Evolutionary conservation across 257 asterid species (phyloP).

Genomic region (Mitragyna speciosa): DNA sequence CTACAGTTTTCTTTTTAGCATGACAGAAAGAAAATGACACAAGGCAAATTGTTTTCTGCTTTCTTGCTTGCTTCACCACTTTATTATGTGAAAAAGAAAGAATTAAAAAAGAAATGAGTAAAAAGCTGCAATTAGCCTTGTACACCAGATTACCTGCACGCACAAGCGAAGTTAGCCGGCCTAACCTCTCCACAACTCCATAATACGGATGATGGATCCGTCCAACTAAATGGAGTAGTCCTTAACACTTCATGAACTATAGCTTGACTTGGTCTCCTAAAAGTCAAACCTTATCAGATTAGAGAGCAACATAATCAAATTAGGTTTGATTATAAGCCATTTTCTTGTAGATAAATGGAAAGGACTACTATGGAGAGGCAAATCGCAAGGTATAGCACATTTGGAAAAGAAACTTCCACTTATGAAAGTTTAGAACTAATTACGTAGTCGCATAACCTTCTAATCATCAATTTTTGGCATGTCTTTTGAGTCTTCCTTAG

Average conservation of each 20-base stretch:
- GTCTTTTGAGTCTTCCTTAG: background rate
- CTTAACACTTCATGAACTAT: background rate
- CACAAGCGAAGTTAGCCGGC: conserved; percentile 11
- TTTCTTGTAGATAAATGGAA: background rate
- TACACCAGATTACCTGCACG: background rate
- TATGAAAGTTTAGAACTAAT: background rate
- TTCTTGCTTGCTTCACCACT: background rate
- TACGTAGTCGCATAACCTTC: background rate
- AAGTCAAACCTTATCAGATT: conserved; percentile 22
- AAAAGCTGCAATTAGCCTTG: background rate
- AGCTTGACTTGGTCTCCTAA: conserved; percentile 5
- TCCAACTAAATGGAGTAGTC: background rate
- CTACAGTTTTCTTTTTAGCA: background rate
- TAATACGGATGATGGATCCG: background rate
- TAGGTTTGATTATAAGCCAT: background rate
- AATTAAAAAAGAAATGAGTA: too few species aligned
- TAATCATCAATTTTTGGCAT: background rate
- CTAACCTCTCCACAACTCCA: conserved; percentile 17
- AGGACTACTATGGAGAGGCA: background rate
- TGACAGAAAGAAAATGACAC: background rate
- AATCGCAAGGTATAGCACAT: background rate
- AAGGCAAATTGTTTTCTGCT: background rate
- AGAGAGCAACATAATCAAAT: background rate
- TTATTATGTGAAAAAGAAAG: background rate
- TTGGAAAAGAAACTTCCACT: background rate